Percentiles rank a stretch among this genome's conserved stretches.
phyloP scores from a whole-genome alignment of 441 rosid species.

The Adansonia grandidieri region DNA sequence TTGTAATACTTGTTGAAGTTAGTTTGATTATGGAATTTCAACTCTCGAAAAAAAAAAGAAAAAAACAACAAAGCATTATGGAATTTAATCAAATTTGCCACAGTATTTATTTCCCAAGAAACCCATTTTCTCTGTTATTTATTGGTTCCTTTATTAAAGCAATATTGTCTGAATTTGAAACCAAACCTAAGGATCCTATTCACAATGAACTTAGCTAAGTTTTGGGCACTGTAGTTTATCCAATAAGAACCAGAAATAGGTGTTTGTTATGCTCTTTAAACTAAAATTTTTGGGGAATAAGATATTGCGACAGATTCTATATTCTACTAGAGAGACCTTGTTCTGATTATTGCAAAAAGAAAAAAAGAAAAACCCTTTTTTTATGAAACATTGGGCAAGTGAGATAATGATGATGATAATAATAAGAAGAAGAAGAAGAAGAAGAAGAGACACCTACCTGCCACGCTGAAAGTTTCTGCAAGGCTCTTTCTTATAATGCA shows the following conservation, averaged over 20 bases:
- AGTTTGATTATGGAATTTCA: neutral
- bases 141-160: neutral
- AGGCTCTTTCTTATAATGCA: constrained; percentile 45
- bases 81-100: neutral
- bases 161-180: neutral
- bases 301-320: neutral
- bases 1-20: neutral
- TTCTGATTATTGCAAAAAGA: neutral
- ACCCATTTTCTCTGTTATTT: neutral
- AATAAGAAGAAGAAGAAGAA: constrained; percentile 1
- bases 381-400: neutral
- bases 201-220: constrained; percentile 4
- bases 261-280: neutral
- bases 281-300: neutral
- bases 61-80: neutral
- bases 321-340: neutral
- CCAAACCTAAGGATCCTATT: neutral
- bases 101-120: neutral
- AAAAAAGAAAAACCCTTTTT: neutral
- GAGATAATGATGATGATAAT: neutral
- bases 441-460: constrained; percentile 38
- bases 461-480: constrained; percentile 94
- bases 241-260: neutral
- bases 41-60: neutral
- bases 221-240: neutral